Percentiles rank a stretch among this genome's conserved stretches.
phyloP scores from a whole-genome alignment of 257 asterid genomes.

The Forsythia suspensa region DNA sequence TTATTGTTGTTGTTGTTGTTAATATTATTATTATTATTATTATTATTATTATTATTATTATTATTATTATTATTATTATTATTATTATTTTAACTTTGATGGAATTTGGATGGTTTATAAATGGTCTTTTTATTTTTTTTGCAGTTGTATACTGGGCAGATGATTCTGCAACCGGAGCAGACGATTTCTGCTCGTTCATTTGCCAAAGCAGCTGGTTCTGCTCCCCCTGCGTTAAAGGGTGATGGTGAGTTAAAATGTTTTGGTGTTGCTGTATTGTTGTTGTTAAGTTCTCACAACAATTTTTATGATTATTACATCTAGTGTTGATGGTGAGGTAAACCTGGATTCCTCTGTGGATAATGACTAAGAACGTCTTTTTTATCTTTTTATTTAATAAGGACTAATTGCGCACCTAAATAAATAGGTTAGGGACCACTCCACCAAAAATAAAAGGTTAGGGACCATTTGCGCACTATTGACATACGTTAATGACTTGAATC shows the following conservation, averaged over 20 bases:
- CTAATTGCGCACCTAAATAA: too few species aligned
- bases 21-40: background rate
- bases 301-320: background rate
- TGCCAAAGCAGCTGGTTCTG: conserved; percentile 67
- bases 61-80: background rate
- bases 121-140: background rate
- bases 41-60: background rate
- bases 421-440: too few species aligned
- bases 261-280: background rate
- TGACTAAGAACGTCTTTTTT: background rate
- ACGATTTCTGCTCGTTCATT: conserved; percentile 64
- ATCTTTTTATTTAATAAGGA: too few species aligned
- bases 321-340: conserved; percentile 22
- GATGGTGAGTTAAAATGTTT: conserved; percentile 64
- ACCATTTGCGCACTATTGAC: too few species aligned
- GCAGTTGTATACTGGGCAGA: conserved; percentile 51
- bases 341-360: background rate
- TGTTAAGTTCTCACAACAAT: background rate
- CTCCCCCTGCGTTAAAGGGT: conserved; percentile 67
- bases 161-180: conserved; percentile 54
- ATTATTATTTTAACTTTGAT: background rate
- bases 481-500: too few species aligned
- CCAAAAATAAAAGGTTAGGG: too few species aligned
- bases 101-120: background rate
- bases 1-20: background rate